A percentile compares a stretch with the other conserved stretches of the same genome.
These are phyloP conservation scores for Zymoseptoria pseudotritici DNA, from an alignment of 2,329 filamentous ascomycete genomes.

Conservation along the genomic window DNA sequence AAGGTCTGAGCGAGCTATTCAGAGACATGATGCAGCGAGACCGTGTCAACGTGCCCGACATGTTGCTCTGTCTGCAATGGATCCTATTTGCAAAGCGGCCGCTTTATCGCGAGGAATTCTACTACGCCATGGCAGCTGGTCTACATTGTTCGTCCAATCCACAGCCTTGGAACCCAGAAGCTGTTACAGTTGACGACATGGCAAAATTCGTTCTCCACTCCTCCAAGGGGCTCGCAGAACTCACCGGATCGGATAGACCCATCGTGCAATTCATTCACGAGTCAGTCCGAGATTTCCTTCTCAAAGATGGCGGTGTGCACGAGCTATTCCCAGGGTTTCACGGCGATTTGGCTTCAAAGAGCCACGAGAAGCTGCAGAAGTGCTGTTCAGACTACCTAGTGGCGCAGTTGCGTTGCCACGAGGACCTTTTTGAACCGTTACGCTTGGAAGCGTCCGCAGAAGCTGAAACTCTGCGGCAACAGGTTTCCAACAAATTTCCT, in stretches of 20 bases:
- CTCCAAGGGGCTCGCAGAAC: slow-evolving; percentile 47
- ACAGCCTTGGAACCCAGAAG: too few species aligned
- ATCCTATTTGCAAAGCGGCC: slow-evolving; percentile 45
- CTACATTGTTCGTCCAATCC: too few species aligned
- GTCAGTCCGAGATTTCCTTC: slow-evolving; percentile 43
- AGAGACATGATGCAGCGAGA: slow-evolving; percentile 45
- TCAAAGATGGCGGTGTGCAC: slow-evolving; percentile 30
- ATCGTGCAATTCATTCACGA: slow-evolving; percentile 50
- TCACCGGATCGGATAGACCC: slow-evolving; percentile 24
- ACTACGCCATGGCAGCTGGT: slow-evolving; percentile 35
- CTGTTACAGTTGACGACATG: slow-evolving; percentile 19
- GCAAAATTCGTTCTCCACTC: slow-evolving; percentile 32
- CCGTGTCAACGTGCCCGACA: slow-evolving; percentile 30
- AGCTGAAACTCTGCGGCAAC: too few species aligned
- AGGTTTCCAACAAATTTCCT: too few species aligned
- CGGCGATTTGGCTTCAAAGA: neutral
- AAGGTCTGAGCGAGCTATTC: slow-evolving; percentile 43
- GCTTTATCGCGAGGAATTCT: slow-evolving; percentile 39
- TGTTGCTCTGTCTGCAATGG: slow-evolving; percentile 47
- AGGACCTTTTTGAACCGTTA: too few species aligned
- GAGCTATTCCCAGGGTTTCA: slow-evolving; percentile 25
- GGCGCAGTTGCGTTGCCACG: too few species aligned
- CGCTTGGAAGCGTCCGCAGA: too few species aligned
- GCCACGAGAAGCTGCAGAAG: slow-evolving; percentile 15
- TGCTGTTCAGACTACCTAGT: too few species aligned